Evolutionary conservation across 1,284 basidiomycete species (phyloP), one percentile per base, ranked within the genome.

Genomic region (Ganoderma lucidum): DNA sequence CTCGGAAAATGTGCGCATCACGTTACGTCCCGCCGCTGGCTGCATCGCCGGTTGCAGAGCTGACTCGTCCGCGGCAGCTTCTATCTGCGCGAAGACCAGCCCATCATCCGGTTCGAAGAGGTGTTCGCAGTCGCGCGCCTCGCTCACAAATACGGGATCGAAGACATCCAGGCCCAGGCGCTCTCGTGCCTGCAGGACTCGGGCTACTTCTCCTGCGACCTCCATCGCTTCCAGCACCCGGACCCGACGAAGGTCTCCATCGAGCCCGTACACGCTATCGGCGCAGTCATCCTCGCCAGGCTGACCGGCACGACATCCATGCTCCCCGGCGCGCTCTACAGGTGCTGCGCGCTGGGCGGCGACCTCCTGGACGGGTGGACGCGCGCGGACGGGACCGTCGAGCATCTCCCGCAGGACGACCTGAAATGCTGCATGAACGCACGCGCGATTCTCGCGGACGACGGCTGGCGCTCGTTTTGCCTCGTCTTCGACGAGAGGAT

Each of bases 111-210:
- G 10, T 51, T 51, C 10, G 48, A 51, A 10, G 19, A 62, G 48
- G 48, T 51, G 48, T 51, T 51, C 6, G 48, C 48, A n/a, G 48
- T 45, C 19, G 48, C n/a, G 23, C 48, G 48, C 35, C 19, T 59
- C 56, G 35, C 30, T 1, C 60, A 66, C 61, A 66, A 63, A 60
- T 66, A 69, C 56, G 51, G 58, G n/a, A 58, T 64, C 44, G 58
- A 41, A 32, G 30, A 59, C 32, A 15, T 63, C 30, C 53, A 32
- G 30, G 1, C 30, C 63, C 44, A 58, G n/a, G 51, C 53, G 28
- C 35, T 45, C 39, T 17, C 30, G 48, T 51, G 23, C 10, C 48
- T 51, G n/a, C 48, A 51, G n/a, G 48, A 51, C 48, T 23, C 48
- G 48, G 48, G 48, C 48, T 28, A 51, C 48, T 51, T 51, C 48